Base-by-base conservation (phyloP, 75 land plant species). In the Selaginella tamariscina region DNA sequence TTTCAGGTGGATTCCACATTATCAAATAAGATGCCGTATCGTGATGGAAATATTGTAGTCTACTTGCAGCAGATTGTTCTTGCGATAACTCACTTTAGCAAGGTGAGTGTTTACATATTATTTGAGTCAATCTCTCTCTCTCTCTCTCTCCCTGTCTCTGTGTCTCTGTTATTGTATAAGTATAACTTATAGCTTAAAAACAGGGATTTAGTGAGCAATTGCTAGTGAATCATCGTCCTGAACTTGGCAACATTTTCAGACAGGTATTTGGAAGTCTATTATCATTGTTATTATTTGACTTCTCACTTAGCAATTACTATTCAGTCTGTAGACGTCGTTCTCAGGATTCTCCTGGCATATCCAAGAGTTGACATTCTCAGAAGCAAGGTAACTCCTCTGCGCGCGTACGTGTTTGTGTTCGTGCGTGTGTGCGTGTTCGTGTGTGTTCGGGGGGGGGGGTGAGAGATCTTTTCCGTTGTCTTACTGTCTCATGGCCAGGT, bases 181-280 rank as follows among this genome's bases (percentile, higher is more conserved):
- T 33, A n/a, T 32, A 60, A 56, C 0, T 18, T 0, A 27, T 20
- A 56, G 9, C 21, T 67, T 26, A 9, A 70, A 27, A 68, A 24
- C 77, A 93, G 98, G 98, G 98, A 9, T 93, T 93, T 76, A 86
- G 81, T 31, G 98, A 93, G 77, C 86, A 89, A 27, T 86, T 89
- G 73, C 82, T 79, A 13, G 83, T 83, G 33, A 73, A 77, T 28
- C 85, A 72, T 31, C 90, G 98, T n/a, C 95, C 98, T 54, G 71
- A 83, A 32, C 81, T 93, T 79, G 98, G 98, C 32, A 72, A 71
- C 64, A 86, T 89, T 87, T 93, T 93, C 69, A 89, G 86, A 75
- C 88, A 87, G 98, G 98, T 84, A 44, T 64, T 39, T 39, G 11
- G 15, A 5, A 5, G 49, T 39, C 49, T 5, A 39, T 39, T 39